Conservation (phyloP, 225 moss, liverwort and hornwort species). For the Sphagnum contortum region DNA sequence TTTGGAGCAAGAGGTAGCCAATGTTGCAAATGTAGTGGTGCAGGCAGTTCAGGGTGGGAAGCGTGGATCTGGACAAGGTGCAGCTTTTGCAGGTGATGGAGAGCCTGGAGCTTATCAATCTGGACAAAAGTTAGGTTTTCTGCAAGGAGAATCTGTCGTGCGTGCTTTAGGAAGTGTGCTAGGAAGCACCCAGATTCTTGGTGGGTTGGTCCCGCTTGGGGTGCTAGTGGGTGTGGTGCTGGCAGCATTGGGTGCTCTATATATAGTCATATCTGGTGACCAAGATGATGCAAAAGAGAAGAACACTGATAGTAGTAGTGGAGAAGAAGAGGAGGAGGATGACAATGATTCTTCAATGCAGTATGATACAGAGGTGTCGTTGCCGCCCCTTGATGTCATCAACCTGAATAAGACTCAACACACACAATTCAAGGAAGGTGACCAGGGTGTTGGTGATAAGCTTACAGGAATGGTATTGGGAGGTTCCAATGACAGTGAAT, state of each 20-base stretch:
- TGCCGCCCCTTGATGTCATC: constrained; percentile 28
- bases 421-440: constrained; percentile 1
- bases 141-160: constrained; percentile 40
- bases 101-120: too few species aligned
- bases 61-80: constrained; percentile 5
- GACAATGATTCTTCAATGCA: constrained; percentile 7
- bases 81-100: constrained; percentile 5
- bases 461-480: constrained; percentile 1
- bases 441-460: constrained; percentile 9
- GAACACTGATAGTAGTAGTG: constrained; percentile 1
- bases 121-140: constrained; percentile 37
- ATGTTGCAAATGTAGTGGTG: constrained; percentile 61
- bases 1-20: constrained; percentile 57
- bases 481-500: constrained; percentile 4
- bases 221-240: constrained; percentile 79
- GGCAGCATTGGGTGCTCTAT: constrained; percentile 73
- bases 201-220: constrained; percentile 66
- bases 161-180: constrained; percentile 41
- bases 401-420: constrained; percentile 10
- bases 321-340: constrained; percentile 7
- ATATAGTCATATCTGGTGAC: constrained; percentile 63
- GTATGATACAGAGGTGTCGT: constrained; percentile 9
- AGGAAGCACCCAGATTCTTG: constrained; percentile 43
- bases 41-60: constrained; percentile 41
- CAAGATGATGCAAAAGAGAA: constrained; percentile 18